Evolutionary conservation across 177 flowering plant species (phyloP).

Genomic region (Viscum album): DNA sequence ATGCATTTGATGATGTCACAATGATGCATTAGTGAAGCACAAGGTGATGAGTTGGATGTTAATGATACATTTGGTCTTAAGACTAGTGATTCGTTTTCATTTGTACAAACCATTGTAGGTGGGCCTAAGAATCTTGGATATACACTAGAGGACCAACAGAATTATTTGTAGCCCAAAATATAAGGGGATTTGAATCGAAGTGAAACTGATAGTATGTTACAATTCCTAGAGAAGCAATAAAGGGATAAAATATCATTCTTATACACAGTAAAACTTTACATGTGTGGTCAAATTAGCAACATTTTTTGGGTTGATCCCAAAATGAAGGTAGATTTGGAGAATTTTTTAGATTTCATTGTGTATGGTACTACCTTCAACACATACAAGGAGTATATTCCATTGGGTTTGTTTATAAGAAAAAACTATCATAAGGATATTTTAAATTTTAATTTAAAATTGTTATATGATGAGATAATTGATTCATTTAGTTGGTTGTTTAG

Average conservation of each 20-base stretch:
- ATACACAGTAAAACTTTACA: neutral
- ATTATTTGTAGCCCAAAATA: neutral
- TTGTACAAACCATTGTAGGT: neutral
- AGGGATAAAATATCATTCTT: neutral
- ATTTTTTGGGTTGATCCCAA: neutral
- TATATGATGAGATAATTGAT: neutral
- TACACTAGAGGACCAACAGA: neutral
- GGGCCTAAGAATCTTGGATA: neutral
- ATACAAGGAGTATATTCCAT: neutral
- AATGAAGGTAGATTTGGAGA: neutral
- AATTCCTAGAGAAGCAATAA: neutral
- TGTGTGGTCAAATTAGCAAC: neutral
- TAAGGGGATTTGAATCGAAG: neutral
- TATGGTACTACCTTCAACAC: neutral
- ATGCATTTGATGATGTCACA: neutral
- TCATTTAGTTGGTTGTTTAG: neutral
- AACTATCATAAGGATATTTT: neutral
- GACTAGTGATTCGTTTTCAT: neutral
- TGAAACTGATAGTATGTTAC: neutral
- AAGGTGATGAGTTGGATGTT: neutral
- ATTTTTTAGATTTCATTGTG: neutral
- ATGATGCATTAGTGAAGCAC: neutral
- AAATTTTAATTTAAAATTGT: neutral
- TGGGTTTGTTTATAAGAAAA: neutral
- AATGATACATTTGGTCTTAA: neutral